phyloP scores from a whole-genome alignment of 805 yeast genomes.

The Komagataella pastoris region DNA sequence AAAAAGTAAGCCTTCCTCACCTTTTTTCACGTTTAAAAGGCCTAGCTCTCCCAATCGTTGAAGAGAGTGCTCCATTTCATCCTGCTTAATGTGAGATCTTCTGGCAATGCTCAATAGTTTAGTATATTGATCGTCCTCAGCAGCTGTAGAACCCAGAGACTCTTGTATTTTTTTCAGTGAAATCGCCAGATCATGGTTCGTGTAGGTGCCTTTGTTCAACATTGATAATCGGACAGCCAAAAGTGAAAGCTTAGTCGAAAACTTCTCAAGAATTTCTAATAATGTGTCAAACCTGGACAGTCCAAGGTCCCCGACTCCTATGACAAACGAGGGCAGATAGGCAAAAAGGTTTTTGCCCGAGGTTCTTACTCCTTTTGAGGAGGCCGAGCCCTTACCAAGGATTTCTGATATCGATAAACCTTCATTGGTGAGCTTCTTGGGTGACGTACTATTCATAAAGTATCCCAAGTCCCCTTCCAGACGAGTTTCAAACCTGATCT shows the following conservation, averaged over 20 bases:
- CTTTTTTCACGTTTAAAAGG: background rate
- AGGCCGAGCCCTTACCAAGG: background rate
- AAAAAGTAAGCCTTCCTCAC: background rate
- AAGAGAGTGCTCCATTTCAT: background rate
- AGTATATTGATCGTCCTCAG: background rate
- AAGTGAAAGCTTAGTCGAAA: background rate
- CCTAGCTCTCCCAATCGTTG: background rate
- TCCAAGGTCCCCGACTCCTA: background rate
- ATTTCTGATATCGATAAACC: background rate
- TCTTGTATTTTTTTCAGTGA: background rate
- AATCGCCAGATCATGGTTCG: background rate
- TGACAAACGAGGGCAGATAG: background rate
- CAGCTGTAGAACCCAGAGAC: background rate
- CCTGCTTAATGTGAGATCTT: background rate
- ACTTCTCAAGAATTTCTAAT: background rate
- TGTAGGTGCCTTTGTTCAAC: background rate
- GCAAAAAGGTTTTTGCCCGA: background rate
- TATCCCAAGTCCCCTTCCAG: background rate
- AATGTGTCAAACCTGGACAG: background rate
- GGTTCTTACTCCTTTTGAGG: background rate
- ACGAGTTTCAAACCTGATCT: background rate
- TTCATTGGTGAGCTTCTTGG: background rate
- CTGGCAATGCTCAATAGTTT: background rate
- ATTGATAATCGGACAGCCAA: background rate
- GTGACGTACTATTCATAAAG: background rate